These are phyloP conservation scores for Bonnemaisonia californica DNA, from an alignment of 31 red algal species.

Conservation along the genomic window DNA sequence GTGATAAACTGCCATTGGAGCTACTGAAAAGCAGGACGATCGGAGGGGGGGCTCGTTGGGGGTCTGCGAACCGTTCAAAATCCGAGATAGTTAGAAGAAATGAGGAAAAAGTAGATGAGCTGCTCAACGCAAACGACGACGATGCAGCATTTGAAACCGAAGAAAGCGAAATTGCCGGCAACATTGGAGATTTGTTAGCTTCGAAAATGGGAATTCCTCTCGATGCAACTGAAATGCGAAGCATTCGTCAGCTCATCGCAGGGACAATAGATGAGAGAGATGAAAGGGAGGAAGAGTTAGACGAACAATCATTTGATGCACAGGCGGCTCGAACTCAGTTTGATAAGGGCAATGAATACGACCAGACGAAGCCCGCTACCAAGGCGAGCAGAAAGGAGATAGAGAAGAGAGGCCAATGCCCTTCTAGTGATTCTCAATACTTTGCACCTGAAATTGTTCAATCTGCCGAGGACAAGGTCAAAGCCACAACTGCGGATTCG, in stretches of 20 bases:
- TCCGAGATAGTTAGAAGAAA: neutral
- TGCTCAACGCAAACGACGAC: neutral
- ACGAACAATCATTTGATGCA: constrained; percentile 40
- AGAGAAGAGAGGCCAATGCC: neutral
- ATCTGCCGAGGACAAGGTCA: neutral
- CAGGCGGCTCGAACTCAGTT: neutral
- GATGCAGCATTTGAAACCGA: neutral
- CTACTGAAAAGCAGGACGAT: neutral
- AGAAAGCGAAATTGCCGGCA: constrained; percentile 60
- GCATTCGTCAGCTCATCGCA: constrained; percentile 54
- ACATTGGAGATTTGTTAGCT: constrained; percentile 59
- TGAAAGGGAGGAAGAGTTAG: constrained; percentile 60
- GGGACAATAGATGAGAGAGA: constrained; percentile 69
- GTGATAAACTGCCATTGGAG: neutral
- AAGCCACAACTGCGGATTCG: neutral
- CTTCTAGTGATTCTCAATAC: no score
- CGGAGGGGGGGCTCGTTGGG: neutral
- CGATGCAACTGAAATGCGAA: constrained; percentile 23
- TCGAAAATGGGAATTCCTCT: constrained; percentile 34
- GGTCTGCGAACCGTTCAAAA: neutral
- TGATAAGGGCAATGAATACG: neutral
- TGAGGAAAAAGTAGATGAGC: neutral
- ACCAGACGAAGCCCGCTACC: neutral
- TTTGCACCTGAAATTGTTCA: neutral
- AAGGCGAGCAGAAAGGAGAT: neutral